A percentile compares a stretch with the other conserved stretches of the same genome.
Evolutionary conservation across 306 rosid species (phyloP).

Genomic region (Purshia tridentata): DNA sequence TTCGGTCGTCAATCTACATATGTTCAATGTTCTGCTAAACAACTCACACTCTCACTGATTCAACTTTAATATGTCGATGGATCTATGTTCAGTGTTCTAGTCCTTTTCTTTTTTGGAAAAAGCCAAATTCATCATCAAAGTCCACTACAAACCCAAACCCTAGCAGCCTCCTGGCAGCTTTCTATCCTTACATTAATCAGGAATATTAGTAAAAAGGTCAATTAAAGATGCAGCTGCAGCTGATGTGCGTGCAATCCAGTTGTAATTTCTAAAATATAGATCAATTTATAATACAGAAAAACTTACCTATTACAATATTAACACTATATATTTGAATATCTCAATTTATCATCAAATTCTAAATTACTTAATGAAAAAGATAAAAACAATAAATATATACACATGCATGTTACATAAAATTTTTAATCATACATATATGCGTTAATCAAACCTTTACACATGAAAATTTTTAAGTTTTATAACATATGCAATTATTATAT

Average conservation of each 20-base stretch:
- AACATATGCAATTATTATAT: no score
- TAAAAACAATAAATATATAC: no score
- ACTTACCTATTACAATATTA: no score
- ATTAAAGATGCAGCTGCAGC: not conserved
- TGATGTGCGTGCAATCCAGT: not conserved
- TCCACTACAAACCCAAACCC: not conserved
- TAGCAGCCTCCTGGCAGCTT: constrained; percentile 4
- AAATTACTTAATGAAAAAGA: no score
- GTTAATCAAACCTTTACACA: no score
- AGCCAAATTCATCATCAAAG: not conserved
- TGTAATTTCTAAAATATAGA: not conserved
- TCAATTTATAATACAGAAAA: no score
- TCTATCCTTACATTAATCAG: not conserved
- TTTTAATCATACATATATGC: no score
- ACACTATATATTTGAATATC: no score
- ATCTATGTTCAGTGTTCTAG: not conserved
- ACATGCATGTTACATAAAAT: no score
- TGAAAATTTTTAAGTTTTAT: no score
- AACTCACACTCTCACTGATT: not conserved
- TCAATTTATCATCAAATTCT: no score
- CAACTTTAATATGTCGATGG: not conserved
- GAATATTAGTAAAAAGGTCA: not conserved
- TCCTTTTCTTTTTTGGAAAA: not conserved
- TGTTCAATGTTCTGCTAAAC: not conserved
- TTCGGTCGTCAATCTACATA: not conserved